Conservation (phyloP, 202 grass and related monocot genomes). For the Setaria viridis region DNA sequence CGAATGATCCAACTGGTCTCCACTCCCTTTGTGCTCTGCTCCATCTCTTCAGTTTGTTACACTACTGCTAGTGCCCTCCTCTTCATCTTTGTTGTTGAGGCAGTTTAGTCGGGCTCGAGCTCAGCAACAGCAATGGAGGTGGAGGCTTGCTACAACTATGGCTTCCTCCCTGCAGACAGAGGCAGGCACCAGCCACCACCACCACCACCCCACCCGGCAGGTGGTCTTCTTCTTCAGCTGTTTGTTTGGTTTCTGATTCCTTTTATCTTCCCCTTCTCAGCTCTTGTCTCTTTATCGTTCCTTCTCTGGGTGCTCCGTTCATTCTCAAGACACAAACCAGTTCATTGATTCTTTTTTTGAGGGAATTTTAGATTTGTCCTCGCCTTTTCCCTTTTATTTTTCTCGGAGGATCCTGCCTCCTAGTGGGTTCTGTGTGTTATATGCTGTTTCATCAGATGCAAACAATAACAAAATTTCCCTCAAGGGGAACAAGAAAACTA, state of each 20-base stretch:
- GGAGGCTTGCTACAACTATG: constrained; percentile 53
- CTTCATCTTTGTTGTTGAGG: neutral
- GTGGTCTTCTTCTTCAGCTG: neutral
- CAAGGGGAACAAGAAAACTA: neutral
- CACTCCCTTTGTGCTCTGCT: constrained; percentile 44
- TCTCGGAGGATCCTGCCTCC: neutral
- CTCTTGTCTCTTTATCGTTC: neutral
- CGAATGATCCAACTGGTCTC: constrained; percentile 19
- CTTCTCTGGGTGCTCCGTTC: neutral
- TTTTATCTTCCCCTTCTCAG: neutral
- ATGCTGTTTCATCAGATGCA: constrained; percentile 32
- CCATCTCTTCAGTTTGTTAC: no score
- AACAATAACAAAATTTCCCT: neutral
- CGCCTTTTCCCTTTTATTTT: neutral
- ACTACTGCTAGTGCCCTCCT: neutral
- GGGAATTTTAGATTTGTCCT: neutral
- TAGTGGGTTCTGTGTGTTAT: neutral
- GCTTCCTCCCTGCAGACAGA: constrained; percentile 43
- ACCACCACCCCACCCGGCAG: constrained; percentile 46
- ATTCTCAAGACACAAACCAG: neutral
- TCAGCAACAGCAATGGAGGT: constrained; percentile 46
- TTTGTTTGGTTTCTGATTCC: constrained; percentile 26
- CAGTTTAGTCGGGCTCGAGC: constrained; percentile 11
- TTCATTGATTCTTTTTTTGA: constrained; percentile 10
- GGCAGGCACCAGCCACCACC: constrained; percentile 43